Percentiles rank a stretch among this genome's conserved stretches.
These are phyloP conservation scores for Endotrypanum monterogeii DNA, from an alignment of 208 protist genomes.

Conservation along the genomic window DNA sequence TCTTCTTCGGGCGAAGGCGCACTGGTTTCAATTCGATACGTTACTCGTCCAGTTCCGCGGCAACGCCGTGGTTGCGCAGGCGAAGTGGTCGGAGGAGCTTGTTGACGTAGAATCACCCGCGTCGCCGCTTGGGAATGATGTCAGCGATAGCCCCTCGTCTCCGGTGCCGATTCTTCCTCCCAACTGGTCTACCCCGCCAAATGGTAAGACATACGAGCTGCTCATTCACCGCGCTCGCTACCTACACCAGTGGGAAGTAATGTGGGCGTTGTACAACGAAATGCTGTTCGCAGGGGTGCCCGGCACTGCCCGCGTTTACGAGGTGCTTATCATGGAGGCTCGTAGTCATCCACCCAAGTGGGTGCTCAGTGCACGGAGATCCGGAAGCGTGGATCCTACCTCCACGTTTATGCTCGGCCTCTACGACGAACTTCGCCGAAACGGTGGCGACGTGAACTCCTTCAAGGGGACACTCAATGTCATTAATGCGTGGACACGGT, in stretches of 20 bases:
- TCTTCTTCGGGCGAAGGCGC: conserved; percentile 50
- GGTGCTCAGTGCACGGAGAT: conserved; percentile 1
- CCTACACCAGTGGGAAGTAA: conserved; percentile 60
- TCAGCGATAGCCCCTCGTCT: background rate
- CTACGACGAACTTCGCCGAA: conserved; percentile 58
- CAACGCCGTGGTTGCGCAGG: conserved; percentile 27
- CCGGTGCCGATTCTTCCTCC: conserved; percentile 31
- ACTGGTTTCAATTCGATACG: conserved; percentile 49
- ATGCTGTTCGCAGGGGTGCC: conserved; percentile 39
- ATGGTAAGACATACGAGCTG: conserved; percentile 78
- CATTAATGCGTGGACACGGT: conserved; percentile 76
- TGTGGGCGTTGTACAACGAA: conserved; percentile 78
- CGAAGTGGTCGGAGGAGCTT: conserved; percentile 5
- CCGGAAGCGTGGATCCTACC: background rate
- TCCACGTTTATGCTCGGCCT: conserved; percentile 54
- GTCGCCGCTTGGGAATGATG: background rate
- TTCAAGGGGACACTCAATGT: conserved; percentile 55
- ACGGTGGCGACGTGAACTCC: conserved; percentile 56
- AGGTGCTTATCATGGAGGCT: conserved; percentile 54
- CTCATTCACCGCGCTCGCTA: conserved; percentile 62
- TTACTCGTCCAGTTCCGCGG: conserved; percentile 65
- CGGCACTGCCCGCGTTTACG: conserved; percentile 64
- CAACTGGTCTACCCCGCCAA: conserved; percentile 52
- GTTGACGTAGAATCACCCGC: background rate
- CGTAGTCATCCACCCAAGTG: conserved; percentile 40